phyloP scores from a whole-genome alignment of 495 filamentous ascomycete species.

The Rostrohypoxylon terebratum region DNA sequence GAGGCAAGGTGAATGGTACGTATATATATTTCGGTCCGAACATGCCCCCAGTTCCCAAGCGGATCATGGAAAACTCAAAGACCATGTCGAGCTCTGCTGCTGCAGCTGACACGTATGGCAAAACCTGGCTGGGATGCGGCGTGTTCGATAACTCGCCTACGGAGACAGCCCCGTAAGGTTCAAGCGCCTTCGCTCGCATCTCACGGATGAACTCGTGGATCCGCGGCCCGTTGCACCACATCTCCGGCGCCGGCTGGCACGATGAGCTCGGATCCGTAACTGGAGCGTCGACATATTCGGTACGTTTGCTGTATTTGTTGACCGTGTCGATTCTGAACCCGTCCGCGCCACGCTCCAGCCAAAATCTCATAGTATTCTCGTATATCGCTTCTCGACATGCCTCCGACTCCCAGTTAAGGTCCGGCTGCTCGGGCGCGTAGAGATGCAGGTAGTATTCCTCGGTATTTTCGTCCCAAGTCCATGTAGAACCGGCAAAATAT shows the following conservation, averaged over 20 bases:
- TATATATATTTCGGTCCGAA: conserved; percentile 54
- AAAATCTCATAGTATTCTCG: conserved; percentile 73
- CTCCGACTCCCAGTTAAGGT: conserved; percentile 80
- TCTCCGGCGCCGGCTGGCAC: conserved; percentile 61
- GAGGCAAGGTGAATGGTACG: conserved; percentile 61
- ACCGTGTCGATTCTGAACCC: conserved; percentile 79
- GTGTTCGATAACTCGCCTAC: conserved; percentile 79
- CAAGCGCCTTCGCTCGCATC: conserved; percentile 70
- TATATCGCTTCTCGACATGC: conserved; percentile 72
- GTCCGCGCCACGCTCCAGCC: conserved; percentile 74
- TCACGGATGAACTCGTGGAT: conserved; percentile 74
- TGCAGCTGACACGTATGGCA: conserved; percentile 67
- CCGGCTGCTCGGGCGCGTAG: conserved; percentile 73
- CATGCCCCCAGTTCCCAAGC: conserved; percentile 63
- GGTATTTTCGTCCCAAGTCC: conserved; percentile 73
- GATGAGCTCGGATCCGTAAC: conserved; percentile 57
- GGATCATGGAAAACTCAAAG: conserved; percentile 76
- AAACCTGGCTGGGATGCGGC: conserved; percentile 67
- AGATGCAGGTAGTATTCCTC: conserved; percentile 79
- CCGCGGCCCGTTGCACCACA: conserved; percentile 72
- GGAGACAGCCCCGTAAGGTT: conserved; percentile 73
- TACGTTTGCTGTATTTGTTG: conserved; percentile 72
- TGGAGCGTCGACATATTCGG: conserved; percentile 70
- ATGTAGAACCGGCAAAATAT: conserved; percentile 66
- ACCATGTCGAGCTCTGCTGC: conserved; percentile 78